A percentile compares a stretch with the other conserved stretches of the same genome.
phyloP scores from a whole-genome alignment of 805 yeast genomes.

The Blastobotrys terrestris region DNA sequence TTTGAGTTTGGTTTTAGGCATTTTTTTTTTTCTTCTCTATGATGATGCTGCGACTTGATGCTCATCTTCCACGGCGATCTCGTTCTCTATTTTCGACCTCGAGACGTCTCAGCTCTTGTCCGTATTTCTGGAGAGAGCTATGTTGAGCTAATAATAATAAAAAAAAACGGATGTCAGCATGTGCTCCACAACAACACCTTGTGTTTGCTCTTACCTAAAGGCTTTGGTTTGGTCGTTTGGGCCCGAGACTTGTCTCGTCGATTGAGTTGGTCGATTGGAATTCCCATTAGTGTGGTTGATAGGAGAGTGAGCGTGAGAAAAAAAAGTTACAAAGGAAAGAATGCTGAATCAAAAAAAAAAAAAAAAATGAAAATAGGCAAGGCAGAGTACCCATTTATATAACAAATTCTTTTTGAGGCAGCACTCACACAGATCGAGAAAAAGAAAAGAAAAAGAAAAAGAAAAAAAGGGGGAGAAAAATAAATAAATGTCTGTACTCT shows the following conservation, averaged over 20 bases:
- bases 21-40: too few species aligned
- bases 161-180: too few species aligned
- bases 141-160: neutral
- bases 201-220: neutral
- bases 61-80: neutral
- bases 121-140: neutral
- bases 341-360: too few species aligned
- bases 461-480: neutral
- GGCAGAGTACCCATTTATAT: neutral
- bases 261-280: neutral
- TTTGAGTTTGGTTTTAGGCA: too few species aligned
- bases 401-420: neutral
- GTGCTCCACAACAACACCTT: too few species aligned
- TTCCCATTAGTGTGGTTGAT: neutral
- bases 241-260: neutral
- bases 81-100: neutral
- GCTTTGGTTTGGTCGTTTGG: neutral
- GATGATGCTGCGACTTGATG: neutral
- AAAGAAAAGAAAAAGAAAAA: too few species aligned
- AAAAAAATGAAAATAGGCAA: too few species aligned
- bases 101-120: neutral
- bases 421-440: neutral
- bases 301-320: too few species aligned
- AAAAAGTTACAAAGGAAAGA: too few species aligned
- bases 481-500: neutral